Conservation (phyloP, 2,329 filamentous ascomycete genomes). For the Verticillium alfalfae region DNA sequence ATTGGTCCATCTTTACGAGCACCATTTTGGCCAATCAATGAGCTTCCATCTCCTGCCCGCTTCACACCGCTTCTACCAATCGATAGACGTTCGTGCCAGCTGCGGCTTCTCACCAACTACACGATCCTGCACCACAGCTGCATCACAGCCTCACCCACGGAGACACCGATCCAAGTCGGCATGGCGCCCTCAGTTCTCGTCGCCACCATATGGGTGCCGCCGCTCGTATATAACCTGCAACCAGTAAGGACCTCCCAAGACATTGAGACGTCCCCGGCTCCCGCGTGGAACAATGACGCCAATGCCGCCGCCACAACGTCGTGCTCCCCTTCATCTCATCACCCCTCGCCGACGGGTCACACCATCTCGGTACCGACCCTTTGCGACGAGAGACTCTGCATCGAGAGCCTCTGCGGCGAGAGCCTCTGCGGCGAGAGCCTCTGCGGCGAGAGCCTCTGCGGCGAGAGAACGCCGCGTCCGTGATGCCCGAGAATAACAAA, state of each 20-base stretch:
- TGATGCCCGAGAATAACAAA: background rate
- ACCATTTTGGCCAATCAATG: background rate
- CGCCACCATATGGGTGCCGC: background rate
- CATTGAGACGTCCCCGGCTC: background rate
- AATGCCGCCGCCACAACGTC: background rate
- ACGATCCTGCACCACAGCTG: background rate
- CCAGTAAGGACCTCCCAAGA: background rate
- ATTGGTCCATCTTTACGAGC: background rate
- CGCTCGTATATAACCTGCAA: background rate
- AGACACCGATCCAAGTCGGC: background rate
- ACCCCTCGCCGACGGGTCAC: background rate
- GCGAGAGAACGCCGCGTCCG: background rate
- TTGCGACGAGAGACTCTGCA: too few species aligned
- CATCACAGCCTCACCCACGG: background rate
- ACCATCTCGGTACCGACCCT: background rate
- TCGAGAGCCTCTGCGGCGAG: background rate
- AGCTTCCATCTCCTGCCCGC: background rate
- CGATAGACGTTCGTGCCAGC: too few species aligned
- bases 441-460: background rate
- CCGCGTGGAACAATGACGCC: background rate
- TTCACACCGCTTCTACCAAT: background rate
- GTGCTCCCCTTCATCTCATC: too few species aligned
- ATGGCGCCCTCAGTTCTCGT: background rate
- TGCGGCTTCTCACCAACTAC: background rate
- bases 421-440: background rate